These are phyloP conservation scores for Exophiala phaeomuriformis DNA, from an alignment of 2,329 filamentous ascomycete genomes.

Conservation along the genomic window DNA sequence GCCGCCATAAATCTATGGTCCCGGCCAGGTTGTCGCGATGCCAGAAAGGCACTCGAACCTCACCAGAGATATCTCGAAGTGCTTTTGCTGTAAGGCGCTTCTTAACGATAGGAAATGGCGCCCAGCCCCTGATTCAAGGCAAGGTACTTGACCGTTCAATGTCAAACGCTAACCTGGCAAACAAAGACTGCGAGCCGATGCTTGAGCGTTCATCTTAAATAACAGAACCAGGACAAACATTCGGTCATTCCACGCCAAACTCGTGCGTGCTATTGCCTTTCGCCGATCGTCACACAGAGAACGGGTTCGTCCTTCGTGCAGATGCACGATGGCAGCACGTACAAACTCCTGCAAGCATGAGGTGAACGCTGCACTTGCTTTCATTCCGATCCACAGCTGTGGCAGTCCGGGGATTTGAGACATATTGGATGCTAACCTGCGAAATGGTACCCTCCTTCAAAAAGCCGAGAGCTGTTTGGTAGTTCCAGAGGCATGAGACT, in stretches of 20 bases:
- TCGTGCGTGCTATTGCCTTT: not conserved
- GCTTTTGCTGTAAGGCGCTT: not conserved
- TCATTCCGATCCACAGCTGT: conserved; percentile 10
- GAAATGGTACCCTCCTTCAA: not conserved
- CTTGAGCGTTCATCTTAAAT: conserved; percentile 7
- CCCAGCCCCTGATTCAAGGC: not conserved
- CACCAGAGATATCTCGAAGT: not conserved
- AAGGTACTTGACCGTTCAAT: not conserved
- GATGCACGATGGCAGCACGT: conserved; percentile 12
- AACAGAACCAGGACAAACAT: not conserved
- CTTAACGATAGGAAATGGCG: not conserved
- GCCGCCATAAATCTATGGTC: not conserved
- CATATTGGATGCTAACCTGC: conserved; percentile 2
- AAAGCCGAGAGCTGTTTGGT: not conserved
- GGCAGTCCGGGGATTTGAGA: conserved; percentile 13
- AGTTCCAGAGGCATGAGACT: conserved; percentile 1
- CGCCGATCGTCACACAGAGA: conserved; percentile 12
- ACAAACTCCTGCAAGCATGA: conserved; percentile 18
- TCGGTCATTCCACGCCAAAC: conserved; percentile 1
- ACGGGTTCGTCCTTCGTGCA: conserved; percentile 12
- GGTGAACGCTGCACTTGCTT: conserved; percentile 11
- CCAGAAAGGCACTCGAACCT: not conserved
- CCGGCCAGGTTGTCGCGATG: not conserved
- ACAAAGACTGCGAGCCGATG: not conserved
- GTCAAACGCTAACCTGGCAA: not conserved